These are phyloP conservation scores for Dispira parvispora DNA, from an alignment of 192 early-diverging fungal species.

Conservation along the genomic window DNA sequence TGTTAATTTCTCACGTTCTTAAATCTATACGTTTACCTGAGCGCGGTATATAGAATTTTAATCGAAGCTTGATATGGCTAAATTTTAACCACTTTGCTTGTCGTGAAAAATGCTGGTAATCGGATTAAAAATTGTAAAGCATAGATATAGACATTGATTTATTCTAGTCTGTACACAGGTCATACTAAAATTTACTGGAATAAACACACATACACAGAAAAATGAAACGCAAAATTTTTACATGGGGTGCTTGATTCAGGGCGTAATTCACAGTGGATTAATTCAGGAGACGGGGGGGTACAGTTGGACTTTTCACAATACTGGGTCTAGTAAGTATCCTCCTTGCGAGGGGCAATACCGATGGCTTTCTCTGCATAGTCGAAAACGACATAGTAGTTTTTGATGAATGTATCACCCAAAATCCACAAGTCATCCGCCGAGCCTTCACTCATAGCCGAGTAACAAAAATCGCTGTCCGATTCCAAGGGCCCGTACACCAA, in stretches of 20 bases:
- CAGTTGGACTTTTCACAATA: not conserved
- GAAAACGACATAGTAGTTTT: conserved; percentile 30
- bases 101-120: too few species aligned
- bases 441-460: conserved; percentile 11
- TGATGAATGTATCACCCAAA: conserved; percentile 30
- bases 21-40: too few species aligned
- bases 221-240: not conserved
- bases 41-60: too few species aligned
- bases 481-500: conserved; percentile 15
- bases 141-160: too few species aligned
- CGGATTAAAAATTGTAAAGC: too few species aligned
- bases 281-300: not conserved
- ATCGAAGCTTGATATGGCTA: too few species aligned
- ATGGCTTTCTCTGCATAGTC: conserved; percentile 25
- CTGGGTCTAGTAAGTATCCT: not conserved
- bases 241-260: not conserved
- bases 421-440: conserved; percentile 18
- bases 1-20: too few species aligned
- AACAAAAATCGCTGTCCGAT: conserved; percentile 11
- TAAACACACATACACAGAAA: not conserved
- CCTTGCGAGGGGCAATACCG: conserved; percentile 25
- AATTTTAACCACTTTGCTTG: too few species aligned
- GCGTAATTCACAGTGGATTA: not conserved
- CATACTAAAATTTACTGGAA: not conserved
- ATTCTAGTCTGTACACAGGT: too few species aligned